A percentile compares a stretch with the other conserved stretches of the same genome.
Evolutionary conservation across 306 rosid genomes (phyloP).

Genomic region (Quercus parvula): DNA sequence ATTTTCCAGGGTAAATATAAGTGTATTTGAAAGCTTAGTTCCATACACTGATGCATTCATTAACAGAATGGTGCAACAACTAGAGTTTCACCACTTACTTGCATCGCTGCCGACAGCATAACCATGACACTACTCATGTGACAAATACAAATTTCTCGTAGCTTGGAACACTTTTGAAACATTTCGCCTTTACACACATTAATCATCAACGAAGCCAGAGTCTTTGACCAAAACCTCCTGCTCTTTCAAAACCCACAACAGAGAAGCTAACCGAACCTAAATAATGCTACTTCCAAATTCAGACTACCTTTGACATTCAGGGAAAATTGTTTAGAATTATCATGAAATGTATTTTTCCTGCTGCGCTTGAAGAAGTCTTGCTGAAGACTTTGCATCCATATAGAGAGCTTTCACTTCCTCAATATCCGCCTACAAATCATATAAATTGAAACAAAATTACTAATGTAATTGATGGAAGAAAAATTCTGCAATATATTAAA

Average conservation of each 20-base stretch:
- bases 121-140: not conserved
- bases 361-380: constrained; percentile 85
- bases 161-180: not conserved
- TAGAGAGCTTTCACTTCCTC: constrained; percentile 70
- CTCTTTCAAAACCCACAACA: not conserved
- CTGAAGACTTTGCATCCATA: constrained; percentile 89
- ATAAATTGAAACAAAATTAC: constrained; percentile 4
- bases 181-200: not conserved
- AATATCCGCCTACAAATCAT: constrained; percentile 62
- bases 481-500: not conserved
- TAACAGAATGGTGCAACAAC: not conserved
- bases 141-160: not conserved
- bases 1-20: not conserved
- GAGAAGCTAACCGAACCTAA: not conserved
- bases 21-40: not conserved
- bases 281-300: not conserved
- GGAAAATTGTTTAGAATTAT: not conserved
- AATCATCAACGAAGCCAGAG: not conserved
- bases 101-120: not conserved
- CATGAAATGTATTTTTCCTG: constrained; percentile 81
- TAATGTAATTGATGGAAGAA: not conserved
- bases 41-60: not conserved
- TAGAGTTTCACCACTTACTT: not conserved
- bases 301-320: not conserved
- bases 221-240: not conserved